phyloP scores from a whole-genome alignment of 768 basidiomycete genomes.

The Leucocoprinus sp. region DNA sequence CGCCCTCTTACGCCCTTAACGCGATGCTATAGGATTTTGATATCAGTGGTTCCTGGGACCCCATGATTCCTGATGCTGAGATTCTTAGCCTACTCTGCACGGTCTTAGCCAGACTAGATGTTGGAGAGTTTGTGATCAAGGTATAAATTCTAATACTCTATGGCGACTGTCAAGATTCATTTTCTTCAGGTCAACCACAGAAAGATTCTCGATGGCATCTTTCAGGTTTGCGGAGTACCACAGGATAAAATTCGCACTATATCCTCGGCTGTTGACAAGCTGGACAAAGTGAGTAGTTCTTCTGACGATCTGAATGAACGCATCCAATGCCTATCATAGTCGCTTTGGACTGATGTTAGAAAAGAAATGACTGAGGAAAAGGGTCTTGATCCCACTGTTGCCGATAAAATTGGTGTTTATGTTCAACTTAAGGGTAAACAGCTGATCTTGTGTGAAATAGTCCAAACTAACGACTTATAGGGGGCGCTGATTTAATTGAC shows the following conservation, averaged over 20 bases:
- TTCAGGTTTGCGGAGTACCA: constrained; percentile 93
- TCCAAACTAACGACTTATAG: constrained; percentile 28
- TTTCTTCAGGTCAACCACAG: constrained; percentile 80
- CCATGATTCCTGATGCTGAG: constrained; percentile 98
- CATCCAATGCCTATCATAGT: constrained; percentile 27
- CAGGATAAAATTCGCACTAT: constrained; percentile 83
- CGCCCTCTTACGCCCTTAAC: not conserved
- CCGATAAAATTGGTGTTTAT: constrained; percentile 95
- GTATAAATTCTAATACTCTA: constrained; percentile 24
- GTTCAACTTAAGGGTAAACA: constrained; percentile 84
- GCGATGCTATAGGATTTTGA: constrained; percentile 75
- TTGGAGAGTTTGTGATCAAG: constrained; percentile 94
- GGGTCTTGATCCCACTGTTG: constrained; percentile 68
- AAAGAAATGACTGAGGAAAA: constrained; percentile 98
- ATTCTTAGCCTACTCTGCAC: constrained; percentile 77
- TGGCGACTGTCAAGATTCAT: not conserved
- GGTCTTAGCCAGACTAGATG: constrained; percentile 72
- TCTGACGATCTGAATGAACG: not conserved
- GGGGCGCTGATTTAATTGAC: constrained; percentile 70
- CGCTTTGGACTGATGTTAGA: constrained; percentile 86
- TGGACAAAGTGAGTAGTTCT: constrained; percentile 71
- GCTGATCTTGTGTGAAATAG: not conserved
- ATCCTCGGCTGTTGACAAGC: constrained; percentile 95
- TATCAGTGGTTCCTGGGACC: constrained; percentile 85
- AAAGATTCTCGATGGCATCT: constrained; percentile 95